Evolutionary conservation across 1,284 basidiomycete genomes (phyloP).

Genomic region (Puccinia triticina): DNA sequence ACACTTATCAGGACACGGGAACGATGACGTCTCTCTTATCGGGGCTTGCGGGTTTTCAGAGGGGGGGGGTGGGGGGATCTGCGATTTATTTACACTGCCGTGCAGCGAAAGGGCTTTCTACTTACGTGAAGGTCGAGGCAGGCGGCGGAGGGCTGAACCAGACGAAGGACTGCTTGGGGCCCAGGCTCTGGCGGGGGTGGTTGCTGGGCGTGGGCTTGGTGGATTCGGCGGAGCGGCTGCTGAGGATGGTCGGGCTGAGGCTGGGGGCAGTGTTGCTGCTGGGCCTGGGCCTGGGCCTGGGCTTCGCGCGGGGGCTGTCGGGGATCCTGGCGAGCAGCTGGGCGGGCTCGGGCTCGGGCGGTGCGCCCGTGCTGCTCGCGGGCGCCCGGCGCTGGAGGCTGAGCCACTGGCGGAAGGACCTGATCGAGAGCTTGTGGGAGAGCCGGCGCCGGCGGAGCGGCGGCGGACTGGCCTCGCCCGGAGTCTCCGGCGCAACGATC

Average conservation of each 20-base stretch:
- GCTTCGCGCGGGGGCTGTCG: too few relatives aligned
- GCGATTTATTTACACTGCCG: too few relatives aligned
- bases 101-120: background rate
- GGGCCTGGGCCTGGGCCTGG: too few relatives aligned
- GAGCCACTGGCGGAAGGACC: slow-evolving; percentile 30
- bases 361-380: too few relatives aligned
- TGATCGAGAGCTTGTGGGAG: slow-evolving; percentile 23
- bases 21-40: too few relatives aligned
- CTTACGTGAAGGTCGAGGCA: background rate
- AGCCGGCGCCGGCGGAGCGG: background rate
- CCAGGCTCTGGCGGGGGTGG: background rate
- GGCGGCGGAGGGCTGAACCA: background rate
- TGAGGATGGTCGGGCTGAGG: background rate
- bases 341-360: background rate
- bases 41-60: too few relatives aligned
- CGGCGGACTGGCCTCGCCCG: background rate
- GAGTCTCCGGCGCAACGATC: background rate
- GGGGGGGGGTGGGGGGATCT: too few relatives aligned
- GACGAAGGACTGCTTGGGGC: background rate
- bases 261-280: too few relatives aligned
- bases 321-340: too few relatives aligned
- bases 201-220: background rate
- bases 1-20: too few relatives aligned
- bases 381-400: too few relatives aligned
- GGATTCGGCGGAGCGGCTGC: background rate